A percentile compares a stretch with the other conserved stretches of the same genome.
phyloP scores from a whole-genome alignment of 1,284 basidiomycete species.

The Entoloma clypeatum region DNA sequence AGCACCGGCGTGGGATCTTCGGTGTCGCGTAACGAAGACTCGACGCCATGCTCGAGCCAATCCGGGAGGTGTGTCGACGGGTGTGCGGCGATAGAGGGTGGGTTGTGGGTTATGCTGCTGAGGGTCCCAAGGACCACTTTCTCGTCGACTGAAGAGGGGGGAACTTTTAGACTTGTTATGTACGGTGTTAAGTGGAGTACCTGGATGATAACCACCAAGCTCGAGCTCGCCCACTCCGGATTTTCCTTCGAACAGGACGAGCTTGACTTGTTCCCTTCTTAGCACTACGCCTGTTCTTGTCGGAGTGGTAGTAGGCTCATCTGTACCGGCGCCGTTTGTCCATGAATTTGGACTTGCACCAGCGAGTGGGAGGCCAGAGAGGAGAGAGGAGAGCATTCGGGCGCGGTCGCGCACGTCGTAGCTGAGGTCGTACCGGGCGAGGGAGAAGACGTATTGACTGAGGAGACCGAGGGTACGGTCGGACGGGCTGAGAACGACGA shows the following conservation, averaged over 20 bases:
- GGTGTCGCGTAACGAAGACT: slow-evolving; percentile 50
- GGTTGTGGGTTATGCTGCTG: slow-evolving; percentile 50
- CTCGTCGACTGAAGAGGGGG: slow-evolving; percentile 32
- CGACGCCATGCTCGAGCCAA: slow-evolving; percentile 61
- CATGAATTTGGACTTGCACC: slow-evolving; percentile 46
- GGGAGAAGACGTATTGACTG: slow-evolving; percentile 68
- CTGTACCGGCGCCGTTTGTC: slow-evolving; percentile 33
- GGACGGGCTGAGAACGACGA: slow-evolving; percentile 66
- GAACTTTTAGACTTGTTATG: no score
- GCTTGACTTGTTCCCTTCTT: slow-evolving; percentile 73
- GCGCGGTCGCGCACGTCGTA: slow-evolving; percentile 89
- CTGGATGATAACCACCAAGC: no score
- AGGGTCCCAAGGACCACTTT: slow-evolving; percentile 54
- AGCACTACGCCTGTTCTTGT: slow-evolving; percentile 70
- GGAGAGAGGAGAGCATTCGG: slow-evolving; percentile 73
- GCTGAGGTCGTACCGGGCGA: slow-evolving; percentile 84
- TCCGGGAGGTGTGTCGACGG: slow-evolving; percentile 53
- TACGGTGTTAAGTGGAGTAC: no score
- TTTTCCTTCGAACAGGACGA: slow-evolving; percentile 79
- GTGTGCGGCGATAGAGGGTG: slow-evolving; percentile 38
- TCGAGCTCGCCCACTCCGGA: slow-evolving; percentile 38
- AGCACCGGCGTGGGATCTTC: slow-evolving; percentile 60
- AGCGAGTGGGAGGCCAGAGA: no score
- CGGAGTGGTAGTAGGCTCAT: no score
- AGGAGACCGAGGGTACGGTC: slow-evolving; percentile 52